Percentiles rank a stretch among this genome's conserved stretches.
Evolutionary conservation across 768 basidiomycete species (phyloP).

Genomic region (Leccinum uliginosum): DNA sequence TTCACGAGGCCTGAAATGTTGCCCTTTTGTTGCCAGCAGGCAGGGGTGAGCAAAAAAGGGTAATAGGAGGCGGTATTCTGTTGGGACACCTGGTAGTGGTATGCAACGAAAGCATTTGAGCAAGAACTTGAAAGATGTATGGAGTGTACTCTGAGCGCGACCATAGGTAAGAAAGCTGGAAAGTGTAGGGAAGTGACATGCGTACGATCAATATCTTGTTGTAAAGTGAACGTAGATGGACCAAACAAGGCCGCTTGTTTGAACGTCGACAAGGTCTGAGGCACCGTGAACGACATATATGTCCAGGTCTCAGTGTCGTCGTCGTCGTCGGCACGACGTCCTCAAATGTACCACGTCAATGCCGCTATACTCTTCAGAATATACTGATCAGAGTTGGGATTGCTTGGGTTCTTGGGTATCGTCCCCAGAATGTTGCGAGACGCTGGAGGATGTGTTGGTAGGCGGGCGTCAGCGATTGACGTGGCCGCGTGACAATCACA

Average conservation of each 20-base stretch:
- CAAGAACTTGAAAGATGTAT: conserved; percentile 94
- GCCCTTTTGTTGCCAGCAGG: conserved; percentile 90
- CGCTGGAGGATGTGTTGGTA: conserved; percentile 64
- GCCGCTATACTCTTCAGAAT: conserved; percentile 97
- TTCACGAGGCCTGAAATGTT: conserved; percentile 92
- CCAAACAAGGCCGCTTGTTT: conserved; percentile 81
- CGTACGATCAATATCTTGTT: conserved; percentile 88
- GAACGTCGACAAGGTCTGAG: conserved; percentile 65
- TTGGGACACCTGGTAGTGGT: conserved; percentile 56
- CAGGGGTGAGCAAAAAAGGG: conserved; percentile 80
- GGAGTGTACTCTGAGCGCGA: conserved; percentile 77
- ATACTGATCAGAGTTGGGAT: conserved; percentile 96
- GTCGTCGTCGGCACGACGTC: background rate
- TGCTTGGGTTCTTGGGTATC: conserved; percentile 94
- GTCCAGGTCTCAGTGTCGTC: background rate
- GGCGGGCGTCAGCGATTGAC: conserved; percentile 66
- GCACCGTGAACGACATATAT: conserved; percentile 80
- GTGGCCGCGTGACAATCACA: conserved; percentile 85
- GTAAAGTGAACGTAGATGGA: conserved; percentile 82
- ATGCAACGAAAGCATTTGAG: conserved; percentile 91
- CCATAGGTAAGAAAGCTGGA: background rate
- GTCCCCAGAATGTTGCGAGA: conserved; percentile 76
- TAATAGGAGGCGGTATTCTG: conserved; percentile 73
- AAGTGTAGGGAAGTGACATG: conserved; percentile 17
- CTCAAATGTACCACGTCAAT: conserved; percentile 64